A percentile compares a stretch with the other conserved stretches of the same genome.
Evolutionary conservation across 768 basidiomycete species (phyloP).

Genomic region (Trametes punicea): DNA sequence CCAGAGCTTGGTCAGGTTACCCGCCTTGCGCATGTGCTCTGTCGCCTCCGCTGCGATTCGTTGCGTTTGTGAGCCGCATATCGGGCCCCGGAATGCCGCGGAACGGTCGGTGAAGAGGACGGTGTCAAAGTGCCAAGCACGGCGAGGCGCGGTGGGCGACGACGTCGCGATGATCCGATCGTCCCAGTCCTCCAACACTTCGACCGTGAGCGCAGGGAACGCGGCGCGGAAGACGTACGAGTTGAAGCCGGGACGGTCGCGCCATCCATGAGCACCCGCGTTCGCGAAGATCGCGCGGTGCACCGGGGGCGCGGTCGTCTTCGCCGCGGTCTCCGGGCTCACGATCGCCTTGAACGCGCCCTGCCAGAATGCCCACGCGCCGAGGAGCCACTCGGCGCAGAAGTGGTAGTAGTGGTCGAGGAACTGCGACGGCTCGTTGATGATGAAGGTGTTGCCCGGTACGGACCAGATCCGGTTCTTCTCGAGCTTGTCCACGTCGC

Average conservation of each 20-base stretch:
- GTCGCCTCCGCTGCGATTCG: slow-evolving; percentile 70
- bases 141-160: slow-evolving; percentile 18
- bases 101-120: slow-evolving; percentile 72
- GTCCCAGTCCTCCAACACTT: slow-evolving; percentile 66
- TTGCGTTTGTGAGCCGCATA: slow-evolving; percentile 63
- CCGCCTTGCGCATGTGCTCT: slow-evolving; percentile 43
- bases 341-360: slow-evolving; percentile 39
- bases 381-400: slow-evolving; percentile 76
- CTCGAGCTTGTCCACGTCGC: slow-evolving; percentile 27
- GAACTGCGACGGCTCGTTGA: slow-evolving; percentile 75
- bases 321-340: slow-evolving; percentile 16
- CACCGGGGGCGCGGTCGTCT: slow-evolving; percentile 49
- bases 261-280: slow-evolving; percentile 56
- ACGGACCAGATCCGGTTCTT: slow-evolving; percentile 60
- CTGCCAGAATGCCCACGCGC: slow-evolving; percentile 71
- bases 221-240: slow-evolving; percentile 70
- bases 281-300: slow-evolving; percentile 73
- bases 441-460: slow-evolving; percentile 66
- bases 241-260: slow-evolving; percentile 78
- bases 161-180: slow-evolving; percentile 47
- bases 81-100: slow-evolving; percentile 64
- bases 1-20: slow-evolving; percentile 50
- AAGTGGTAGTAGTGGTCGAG: slow-evolving; percentile 88
- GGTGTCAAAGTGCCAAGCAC: slow-evolving; percentile 69
- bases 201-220: slow-evolving; percentile 68